Evolutionary conservation across 1,284 basidiomycete genomes (phyloP), one percentile per base, ranked within the genome.

Genomic region (Ganoderma sinense): DNA sequence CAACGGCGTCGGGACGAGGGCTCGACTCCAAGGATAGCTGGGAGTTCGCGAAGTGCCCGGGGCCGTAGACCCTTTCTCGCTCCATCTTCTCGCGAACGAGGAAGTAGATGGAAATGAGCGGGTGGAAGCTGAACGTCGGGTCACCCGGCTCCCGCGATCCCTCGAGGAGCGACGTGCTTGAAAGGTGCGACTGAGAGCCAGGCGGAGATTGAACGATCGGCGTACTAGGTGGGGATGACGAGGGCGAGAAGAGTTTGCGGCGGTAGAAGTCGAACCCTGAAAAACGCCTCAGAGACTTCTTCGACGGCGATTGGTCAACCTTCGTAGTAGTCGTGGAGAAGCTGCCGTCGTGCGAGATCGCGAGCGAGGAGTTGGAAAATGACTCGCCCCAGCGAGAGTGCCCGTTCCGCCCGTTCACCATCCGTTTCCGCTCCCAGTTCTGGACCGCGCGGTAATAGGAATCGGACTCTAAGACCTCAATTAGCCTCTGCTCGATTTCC

Each of bases 241-340:
- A 82, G 10, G 90, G 88, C 0, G 92, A 89, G 81, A 97, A 96
- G 56, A 99, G 83, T 82, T 97, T 98, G 76, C 94, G 91, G 41
- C 94, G 88, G 79, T 98, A 98, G 79, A 97, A 98, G 77, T 98
- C 97, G 77, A 99, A 95, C 2, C 97, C 97, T 31, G 94, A 96
- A 80, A 99, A 98, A 71, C 87, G 80, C 64, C 78, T 90, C 26
- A 51, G 11, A 4, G 86, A 84, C 79, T 90, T 91, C 80, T 87
- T 89, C 29, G 86, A 84, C 14, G 84, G 84, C 0, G 84, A 84
- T 64, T 82, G 80, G 68, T 83, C 80, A 64, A 76, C 76, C 73
- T 84, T 86, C 66, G 79, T 83, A 23, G 81, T 80, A 29, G 80
- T 80, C 72, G 81, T 70, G 18, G 75, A 70, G 66, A 71, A 73